Conservation (phyloP, 148 eudicot genomes). For the Silene uniflora region DNA sequence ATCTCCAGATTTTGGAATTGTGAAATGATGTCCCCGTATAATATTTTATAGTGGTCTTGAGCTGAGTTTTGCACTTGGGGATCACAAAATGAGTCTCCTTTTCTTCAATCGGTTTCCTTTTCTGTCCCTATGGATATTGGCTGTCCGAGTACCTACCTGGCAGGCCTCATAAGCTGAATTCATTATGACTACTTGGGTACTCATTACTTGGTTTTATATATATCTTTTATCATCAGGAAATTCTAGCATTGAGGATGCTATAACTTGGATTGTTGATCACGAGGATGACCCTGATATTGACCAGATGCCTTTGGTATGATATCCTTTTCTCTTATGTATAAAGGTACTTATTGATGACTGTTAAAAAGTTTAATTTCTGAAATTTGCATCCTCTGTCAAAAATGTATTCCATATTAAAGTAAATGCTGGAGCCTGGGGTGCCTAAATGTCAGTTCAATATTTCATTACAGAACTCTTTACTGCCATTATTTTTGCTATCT, state of each 20-base stretch:
- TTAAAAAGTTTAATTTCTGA: background rate
- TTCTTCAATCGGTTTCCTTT: background rate
- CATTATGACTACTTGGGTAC: background rate
- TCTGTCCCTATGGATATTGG: background rate
- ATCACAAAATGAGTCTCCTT: background rate
- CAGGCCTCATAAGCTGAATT: constrained; percentile 3
- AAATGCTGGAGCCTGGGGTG: background rate
- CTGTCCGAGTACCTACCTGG: background rate
- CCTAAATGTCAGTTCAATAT: background rate
- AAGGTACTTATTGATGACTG: background rate
- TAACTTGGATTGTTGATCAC: constrained; percentile 78
- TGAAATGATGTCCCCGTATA: background rate
- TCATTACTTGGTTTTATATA: background rate
- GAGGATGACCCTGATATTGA: constrained; percentile 64
- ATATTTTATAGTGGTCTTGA: background rate
- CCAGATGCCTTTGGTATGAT: constrained; percentile 61
- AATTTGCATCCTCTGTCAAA: background rate
- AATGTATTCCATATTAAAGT: background rate
- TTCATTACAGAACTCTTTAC: background rate
- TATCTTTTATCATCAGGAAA: constrained; percentile 42
- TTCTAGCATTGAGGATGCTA: constrained; percentile 61
- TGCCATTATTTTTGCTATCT: background rate
- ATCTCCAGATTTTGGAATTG: background rate
- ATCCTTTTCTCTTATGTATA: constrained; percentile 8
- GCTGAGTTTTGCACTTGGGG: background rate